Evolutionary conservation across 1,284 basidiomycete species (phyloP).

Genomic region (Inonotus obliquus): DNA sequence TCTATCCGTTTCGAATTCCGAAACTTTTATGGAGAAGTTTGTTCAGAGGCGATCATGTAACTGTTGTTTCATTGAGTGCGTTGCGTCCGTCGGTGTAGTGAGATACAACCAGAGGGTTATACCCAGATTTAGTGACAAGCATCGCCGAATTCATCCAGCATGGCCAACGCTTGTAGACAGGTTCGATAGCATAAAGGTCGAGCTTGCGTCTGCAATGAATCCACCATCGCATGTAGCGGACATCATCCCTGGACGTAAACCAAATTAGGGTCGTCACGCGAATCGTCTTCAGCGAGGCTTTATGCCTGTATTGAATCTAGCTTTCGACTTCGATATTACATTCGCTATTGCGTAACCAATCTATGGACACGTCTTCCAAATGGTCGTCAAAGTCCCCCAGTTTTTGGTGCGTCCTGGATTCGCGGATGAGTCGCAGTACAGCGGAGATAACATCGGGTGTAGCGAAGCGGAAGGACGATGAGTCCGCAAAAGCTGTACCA

Average conservation of each 20-base stretch:
- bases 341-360: slow-evolving; percentile 55
- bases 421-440: slow-evolving; percentile 44
- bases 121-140: too few species aligned
- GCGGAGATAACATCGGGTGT: slow-evolving; percentile 39
- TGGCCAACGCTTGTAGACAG: too few species aligned
- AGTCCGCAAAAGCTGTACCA: slow-evolving; percentile 37
- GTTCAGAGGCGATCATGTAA: too few species aligned
- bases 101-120: too few species aligned
- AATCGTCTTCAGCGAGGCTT: background rate
- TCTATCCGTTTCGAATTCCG: too few species aligned
- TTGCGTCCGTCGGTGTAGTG: too few species aligned
- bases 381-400: slow-evolving; percentile 79
- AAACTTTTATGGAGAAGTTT: too few species aligned
- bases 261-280: background rate
- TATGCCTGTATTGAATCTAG: background rate
- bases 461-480: slow-evolving; percentile 42
- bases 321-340: slow-evolving; percentile 28
- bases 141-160: too few species aligned
- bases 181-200: too few species aligned
- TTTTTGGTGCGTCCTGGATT: slow-evolving; percentile 42
- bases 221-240: background rate
- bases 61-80: too few species aligned
- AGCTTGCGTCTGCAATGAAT: too few species aligned
- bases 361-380: slow-evolving; percentile 65
- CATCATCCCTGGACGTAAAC: too few species aligned